phyloP scores from a whole-genome alignment of 2,329 filamentous ascomycete species.

The Pestalotiopsis sp. region DNA sequence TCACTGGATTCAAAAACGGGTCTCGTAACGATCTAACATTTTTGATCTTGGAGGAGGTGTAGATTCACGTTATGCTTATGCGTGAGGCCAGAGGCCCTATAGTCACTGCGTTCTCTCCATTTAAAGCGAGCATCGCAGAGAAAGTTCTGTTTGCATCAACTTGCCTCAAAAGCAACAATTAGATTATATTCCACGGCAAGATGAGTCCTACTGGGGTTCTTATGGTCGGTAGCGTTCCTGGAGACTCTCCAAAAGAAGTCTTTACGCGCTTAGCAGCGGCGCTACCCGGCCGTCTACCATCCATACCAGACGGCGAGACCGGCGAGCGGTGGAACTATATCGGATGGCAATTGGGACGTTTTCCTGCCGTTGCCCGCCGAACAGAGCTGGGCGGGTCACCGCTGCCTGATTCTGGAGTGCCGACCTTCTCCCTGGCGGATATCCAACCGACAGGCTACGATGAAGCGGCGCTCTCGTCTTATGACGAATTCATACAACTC shows the following conservation, averaged over 20 bases:
- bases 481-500: slow-evolving; percentile 25
- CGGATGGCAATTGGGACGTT: slow-evolving; percentile 24
- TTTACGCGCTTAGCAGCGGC: slow-evolving; percentile 21
- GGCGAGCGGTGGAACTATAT: slow-evolving; percentile 28
- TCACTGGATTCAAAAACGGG: no score
- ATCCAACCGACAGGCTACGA: slow-evolving; percentile 25
- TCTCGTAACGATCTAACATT: no score
- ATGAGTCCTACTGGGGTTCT: slow-evolving; percentile 27
- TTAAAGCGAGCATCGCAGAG: background rate
- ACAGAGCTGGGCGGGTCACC: slow-evolving; percentile 23
- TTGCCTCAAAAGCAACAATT: background rate
- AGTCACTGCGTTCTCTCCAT: background rate
- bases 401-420: slow-evolving; percentile 12
- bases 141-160: background rate
- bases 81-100: background rate
- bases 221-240: slow-evolving; percentile 29
- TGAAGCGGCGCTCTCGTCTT: slow-evolving; percentile 24
- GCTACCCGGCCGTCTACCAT: slow-evolving; percentile 22
- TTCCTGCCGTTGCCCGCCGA: slow-evolving; percentile 21
- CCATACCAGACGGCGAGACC: slow-evolving; percentile 27
- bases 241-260: slow-evolving; percentile 23
- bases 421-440: slow-evolving; percentile 20
- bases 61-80: background rate
- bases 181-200: slow-evolving; percentile 6
- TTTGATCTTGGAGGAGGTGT: no score